Evolutionary conservation across 148 eudicot genomes (phyloP), one percentile per base, ranked within the genome.

Genomic region (Silene conica): DNA sequence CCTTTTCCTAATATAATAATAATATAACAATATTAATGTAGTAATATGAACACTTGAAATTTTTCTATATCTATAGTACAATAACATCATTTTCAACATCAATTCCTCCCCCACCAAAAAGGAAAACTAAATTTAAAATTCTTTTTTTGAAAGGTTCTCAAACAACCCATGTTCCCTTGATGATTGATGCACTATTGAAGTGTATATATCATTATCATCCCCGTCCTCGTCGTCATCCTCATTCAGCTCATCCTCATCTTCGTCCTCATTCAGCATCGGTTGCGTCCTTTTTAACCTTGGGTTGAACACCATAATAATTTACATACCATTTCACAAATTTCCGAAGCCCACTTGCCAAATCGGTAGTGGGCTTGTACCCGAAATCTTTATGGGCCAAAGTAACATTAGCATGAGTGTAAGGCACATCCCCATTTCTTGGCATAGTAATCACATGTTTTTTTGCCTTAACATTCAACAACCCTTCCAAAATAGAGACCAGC

Each of bases 351-450:
- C 90, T 78, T 0, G 89, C 79, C 71, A 93, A 76, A 67, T 93
- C 98, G 2, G 98, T 93, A 16, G 86, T 91, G 68, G 98, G 97
- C 72, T 86, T 89, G 74, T 91, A 93, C 77, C 91, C 97, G 41
- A 93, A 91, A 56, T 93, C 98, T 15, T 54, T 81, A 6, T 73
- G 73, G 20, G 98, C 98, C 76, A 82, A 84, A 78, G 89, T 93
- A 62, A 93, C 97, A 72, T 93, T 91, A 11, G 98, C 98, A 79
- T 93, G 98, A 9, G 98, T 93, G 78, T 59, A 93, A 0, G 97
- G 97, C 34, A 93, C 98, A 82, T 93, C 98, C 11, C 98, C 98
- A 79, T 93, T 93, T 71, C 95, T 73, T 0, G 98, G 98, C 98
- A 93, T 93, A 59, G 80, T 86, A 64, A 93, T 86, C 74, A 91